phyloP scores from a whole-genome alignment of 2,329 filamentous ascomycete genomes.

The Penicillium olsonii region DNA sequence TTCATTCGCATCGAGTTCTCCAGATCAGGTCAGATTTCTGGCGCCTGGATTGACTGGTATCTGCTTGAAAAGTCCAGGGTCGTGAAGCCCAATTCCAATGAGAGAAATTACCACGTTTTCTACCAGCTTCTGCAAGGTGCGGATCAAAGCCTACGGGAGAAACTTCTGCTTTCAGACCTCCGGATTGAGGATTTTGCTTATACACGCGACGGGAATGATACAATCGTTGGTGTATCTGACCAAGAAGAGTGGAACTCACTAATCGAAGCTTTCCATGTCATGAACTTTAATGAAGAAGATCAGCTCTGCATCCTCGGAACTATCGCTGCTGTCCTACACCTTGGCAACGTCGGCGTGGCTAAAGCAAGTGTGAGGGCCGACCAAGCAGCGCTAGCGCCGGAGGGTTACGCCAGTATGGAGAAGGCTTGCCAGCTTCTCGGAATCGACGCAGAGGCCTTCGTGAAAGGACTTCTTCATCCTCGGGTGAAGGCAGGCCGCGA shows the following conservation, averaged over 20 bases:
- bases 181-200: slow-evolving; percentile 88
- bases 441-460: slow-evolving; percentile 79
- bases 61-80: slow-evolving; percentile 97
- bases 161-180: slow-evolving; percentile 73
- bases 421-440: slow-evolving; percentile 83
- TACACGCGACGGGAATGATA: slow-evolving; percentile 86
- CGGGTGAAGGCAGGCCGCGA: slow-evolving; percentile 93
- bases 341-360: slow-evolving; percentile 86
- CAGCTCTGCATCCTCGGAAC: slow-evolving; percentile 82
- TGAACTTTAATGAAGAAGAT: slow-evolving; percentile 87
- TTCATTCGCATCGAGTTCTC: slow-evolving; percentile 98
- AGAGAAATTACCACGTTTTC: slow-evolving; percentile 96
- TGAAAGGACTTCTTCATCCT: slow-evolving; percentile 86
- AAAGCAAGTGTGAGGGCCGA: slow-evolving; percentile 91
- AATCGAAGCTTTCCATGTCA: slow-evolving; percentile 89
- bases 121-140: slow-evolving; percentile 92
- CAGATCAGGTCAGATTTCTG: slow-evolving; percentile 82
- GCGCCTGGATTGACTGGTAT: slow-evolving; percentile 98
- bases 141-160: slow-evolving; percentile 68
- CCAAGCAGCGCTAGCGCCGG: slow-evolving; percentile 78
- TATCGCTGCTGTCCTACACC: slow-evolving; percentile 85
- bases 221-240: slow-evolving; percentile 87
- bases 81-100: slow-evolving; percentile 80
- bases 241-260: slow-evolving; percentile 84
- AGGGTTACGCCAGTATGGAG: slow-evolving; percentile 72